Evolutionary conservation across 2,329 filamentous ascomycete species (phyloP).

Genomic region (Aspergillus proliferans): DNA sequence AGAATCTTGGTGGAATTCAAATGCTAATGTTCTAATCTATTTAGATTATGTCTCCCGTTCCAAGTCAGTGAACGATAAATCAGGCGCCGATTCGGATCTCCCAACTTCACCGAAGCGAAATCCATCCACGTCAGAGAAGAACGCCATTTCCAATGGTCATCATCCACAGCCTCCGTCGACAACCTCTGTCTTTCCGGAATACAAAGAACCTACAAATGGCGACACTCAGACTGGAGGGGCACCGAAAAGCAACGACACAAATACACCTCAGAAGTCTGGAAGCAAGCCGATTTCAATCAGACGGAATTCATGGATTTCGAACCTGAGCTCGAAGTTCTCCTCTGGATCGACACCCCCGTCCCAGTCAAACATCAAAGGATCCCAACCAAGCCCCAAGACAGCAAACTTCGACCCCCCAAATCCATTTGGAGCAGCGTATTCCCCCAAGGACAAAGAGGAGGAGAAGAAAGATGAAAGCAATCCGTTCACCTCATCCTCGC

Average conservation of each 20-base stretch:
- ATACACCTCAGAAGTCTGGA: constrained; percentile 17
- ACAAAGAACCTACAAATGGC: constrained; percentile 12
- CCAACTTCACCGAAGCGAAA: constrained; percentile 7
- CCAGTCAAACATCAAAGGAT: constrained; percentile 27
- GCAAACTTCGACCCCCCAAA: constrained; percentile 35
- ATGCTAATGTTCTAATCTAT: background rate
- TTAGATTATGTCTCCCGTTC: constrained; percentile 31
- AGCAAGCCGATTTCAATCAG: constrained; percentile 44
- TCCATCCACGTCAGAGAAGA: constrained; percentile 15
- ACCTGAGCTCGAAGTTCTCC: constrained; percentile 86
- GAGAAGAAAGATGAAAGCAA: constrained; percentile 29
- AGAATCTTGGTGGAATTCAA: background rate
- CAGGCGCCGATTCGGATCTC: constrained; percentile 17
- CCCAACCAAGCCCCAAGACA: constrained; percentile 22
- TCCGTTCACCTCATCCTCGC: constrained; percentile 56
- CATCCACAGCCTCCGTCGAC: constrained; percentile 13
- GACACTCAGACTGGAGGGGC: constrained; percentile 10
- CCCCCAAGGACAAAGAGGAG: constrained; percentile 40
- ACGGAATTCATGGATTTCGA: constrained; percentile 84
- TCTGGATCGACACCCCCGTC: constrained; percentile 43
- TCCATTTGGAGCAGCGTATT: constrained; percentile 40
- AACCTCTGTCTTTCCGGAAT: constrained; percentile 7
- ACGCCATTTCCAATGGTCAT: constrained; percentile 15
- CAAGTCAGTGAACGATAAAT: constrained; percentile 28
- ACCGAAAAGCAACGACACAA: constrained; percentile 10